phyloP scores from a whole-genome alignment of 2,329 filamentous ascomycete genomes.

The Fusarium sp. region DNA sequence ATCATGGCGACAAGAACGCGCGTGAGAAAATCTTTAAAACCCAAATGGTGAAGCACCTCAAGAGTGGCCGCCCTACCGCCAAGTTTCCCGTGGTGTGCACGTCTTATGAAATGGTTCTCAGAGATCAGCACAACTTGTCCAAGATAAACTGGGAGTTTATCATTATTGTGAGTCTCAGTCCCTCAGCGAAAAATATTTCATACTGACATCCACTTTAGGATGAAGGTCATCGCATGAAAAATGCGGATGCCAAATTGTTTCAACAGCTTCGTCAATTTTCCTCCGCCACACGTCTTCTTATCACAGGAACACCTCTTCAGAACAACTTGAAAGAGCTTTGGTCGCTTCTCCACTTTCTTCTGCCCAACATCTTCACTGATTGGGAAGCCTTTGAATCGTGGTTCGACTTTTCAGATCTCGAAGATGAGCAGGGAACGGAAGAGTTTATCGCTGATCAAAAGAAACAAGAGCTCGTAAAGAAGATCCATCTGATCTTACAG shows the following conservation, averaged over 20 bases:
- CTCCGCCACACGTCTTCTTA: conserved; percentile 89
- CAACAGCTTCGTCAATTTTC: conserved; percentile 88
- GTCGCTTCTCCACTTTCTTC: conserved; percentile 92
- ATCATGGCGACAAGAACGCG: conserved; percentile 85
- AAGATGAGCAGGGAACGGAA: conserved; percentile 83
- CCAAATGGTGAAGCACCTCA: conserved; percentile 77
- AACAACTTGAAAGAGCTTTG: conserved; percentile 96
- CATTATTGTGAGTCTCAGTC: conserved; percentile 75
- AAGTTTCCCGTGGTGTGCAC: conserved; percentile 94
- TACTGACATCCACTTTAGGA: conserved; percentile 64
- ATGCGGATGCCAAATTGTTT: conserved; percentile 92
- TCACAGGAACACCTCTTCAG: conserved; percentile 94
- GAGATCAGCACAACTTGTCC: conserved; percentile 83
- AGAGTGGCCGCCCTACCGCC: conserved; percentile 66
- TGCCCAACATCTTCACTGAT: conserved; percentile 93
- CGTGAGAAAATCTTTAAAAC: conserved; percentile 80
- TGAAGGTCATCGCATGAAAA: conserved; percentile 97
- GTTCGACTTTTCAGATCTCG: conserved; percentile 96
- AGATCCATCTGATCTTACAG: conserved; percentile 92
- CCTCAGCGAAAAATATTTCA: rapidly evolving
- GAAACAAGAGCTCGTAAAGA: conserved; percentile 67
- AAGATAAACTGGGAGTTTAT: conserved; percentile 97
- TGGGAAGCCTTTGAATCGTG: conserved; percentile 93
- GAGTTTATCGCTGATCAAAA: conserved; percentile 83
- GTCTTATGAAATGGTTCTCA: conserved; percentile 95